Evolutionary conservation across 169 alveolate genomes (phyloP).

Genomic region (Plasmodium knowlesi): DNA sequence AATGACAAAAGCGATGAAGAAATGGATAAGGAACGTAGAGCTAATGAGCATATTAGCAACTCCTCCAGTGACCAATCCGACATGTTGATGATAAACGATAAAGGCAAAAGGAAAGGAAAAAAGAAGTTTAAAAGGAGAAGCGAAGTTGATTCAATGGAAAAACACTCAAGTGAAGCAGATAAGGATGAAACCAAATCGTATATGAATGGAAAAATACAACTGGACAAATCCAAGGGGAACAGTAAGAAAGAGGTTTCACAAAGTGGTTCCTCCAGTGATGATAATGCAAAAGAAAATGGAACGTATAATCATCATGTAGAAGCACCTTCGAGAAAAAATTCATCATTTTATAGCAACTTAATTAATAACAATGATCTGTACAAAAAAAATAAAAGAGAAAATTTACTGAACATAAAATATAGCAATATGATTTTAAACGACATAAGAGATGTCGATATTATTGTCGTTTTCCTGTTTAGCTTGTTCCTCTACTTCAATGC

Average conservation of each 20-base stretch:
- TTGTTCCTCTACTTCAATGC: conserved; percentile 73
- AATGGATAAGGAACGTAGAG: neutral
- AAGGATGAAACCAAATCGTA: neutral
- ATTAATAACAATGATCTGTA: conserved; percentile 3
- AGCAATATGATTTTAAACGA: conserved; percentile 68
- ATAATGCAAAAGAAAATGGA: neutral
- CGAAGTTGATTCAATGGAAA: neutral
- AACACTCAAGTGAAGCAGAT: neutral
- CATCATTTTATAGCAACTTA: neutral
- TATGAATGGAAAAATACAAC: neutral
- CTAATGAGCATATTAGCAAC: neutral
- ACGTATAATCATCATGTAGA: neutral
- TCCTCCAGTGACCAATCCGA: neutral
- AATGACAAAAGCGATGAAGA: neutral
- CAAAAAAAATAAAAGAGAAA: conserved; percentile 37
- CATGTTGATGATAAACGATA: neutral
- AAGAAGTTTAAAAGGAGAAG: neutral
- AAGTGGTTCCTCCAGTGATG: neutral
- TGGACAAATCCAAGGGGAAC: neutral
- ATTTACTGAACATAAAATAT: conserved; percentile 47
- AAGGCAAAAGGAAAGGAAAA: neutral
- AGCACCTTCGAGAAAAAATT: neutral
- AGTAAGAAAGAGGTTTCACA: neutral
- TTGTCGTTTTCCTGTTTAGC: conserved; percentile 59
- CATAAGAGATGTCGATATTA: conserved; percentile 57